These are phyloP conservation scores for Fomes fomentarius DNA, from an alignment of 1,284 basidiomycete genomes.

Conservation along the genomic window DNA sequence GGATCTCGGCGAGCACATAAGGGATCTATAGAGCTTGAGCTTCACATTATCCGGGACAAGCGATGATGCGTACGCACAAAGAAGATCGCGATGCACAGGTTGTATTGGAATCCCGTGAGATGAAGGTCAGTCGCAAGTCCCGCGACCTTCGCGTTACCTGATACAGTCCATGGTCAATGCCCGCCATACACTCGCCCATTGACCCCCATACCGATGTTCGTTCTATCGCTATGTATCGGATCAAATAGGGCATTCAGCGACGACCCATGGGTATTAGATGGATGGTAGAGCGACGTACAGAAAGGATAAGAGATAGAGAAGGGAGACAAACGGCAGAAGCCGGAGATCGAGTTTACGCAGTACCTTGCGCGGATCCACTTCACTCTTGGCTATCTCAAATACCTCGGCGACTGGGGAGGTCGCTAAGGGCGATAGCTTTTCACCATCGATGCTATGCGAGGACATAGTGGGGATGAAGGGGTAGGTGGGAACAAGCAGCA, in stretches of 20 bases:
- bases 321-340: not conserved
- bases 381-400: not conserved
- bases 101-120: conserved; percentile 22
- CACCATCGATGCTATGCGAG: no score
- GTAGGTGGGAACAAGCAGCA: no score
- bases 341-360: not conserved
- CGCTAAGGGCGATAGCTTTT: no score
- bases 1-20: conserved; percentile 19
- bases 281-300: not conserved
- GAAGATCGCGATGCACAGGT: conserved; percentile 19
- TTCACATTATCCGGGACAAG: not conserved
- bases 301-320: not conserved
- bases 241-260: no score
- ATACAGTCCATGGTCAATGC: no score
- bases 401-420: no score
- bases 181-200: no score
- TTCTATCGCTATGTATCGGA: conserved; percentile 50
- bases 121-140: conserved; percentile 16
- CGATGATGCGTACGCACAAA: conserved; percentile 6
- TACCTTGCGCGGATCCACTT: not conserved
- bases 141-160: conserved; percentile 26
- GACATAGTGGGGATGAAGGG: no score
- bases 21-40: conserved; percentile 7
- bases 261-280: not conserved
- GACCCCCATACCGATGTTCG: conserved; percentile 74